Evolutionary conservation across 2,329 filamentous ascomycete genomes (phyloP), one percentile per base, ranked within the genome.

Genomic region (Xenoacremonium recifei): DNA sequence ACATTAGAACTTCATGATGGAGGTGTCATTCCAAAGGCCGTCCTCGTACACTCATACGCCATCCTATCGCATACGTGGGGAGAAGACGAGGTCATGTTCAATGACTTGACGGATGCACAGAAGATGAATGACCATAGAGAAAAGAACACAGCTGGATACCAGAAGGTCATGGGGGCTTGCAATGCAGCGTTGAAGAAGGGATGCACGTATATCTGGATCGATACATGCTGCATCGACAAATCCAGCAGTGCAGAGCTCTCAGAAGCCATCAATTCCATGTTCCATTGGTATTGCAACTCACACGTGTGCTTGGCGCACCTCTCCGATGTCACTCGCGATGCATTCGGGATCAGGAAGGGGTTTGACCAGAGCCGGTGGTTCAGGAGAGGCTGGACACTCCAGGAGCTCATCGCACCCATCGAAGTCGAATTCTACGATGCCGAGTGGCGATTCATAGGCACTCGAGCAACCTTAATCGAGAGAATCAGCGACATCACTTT

Each of bases 151-250:
- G 11, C 39, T 7, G 54, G 51, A 2, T 58, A 53, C 23, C 49
- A 39, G 35, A 58, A 58, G 44, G 50, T 58, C 33, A 23, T 46
- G 3, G 45, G 47, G 32, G 44, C 54, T 9, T 58, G 55, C 41
- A 49, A 58, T 32, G 48, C 40, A 42, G 55, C 55, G 15, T 35
- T 43, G 29, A 42, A 47, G 40, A 49, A 49, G 35, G 55, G 53
- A 29, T 44, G 51, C 42, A 33, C 45, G 32, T 44, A 55, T 35
- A 39, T 58, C 30, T 58, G 55, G 55, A 45, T 58, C 36, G 55
- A 58, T 48, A 58, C 55, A 18, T 58, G 55, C 45, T 57, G 54
- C 45, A 57, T 57, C 47, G 49, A 57, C 49, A 57, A 53, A 33
- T 44, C 47, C 13, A 58, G 42, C 41, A 57, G 54, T 42, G 50